Evolutionary conservation across 768 basidiomycete genomes (phyloP).

Genomic region (Tubosaeta sp.): DNA sequence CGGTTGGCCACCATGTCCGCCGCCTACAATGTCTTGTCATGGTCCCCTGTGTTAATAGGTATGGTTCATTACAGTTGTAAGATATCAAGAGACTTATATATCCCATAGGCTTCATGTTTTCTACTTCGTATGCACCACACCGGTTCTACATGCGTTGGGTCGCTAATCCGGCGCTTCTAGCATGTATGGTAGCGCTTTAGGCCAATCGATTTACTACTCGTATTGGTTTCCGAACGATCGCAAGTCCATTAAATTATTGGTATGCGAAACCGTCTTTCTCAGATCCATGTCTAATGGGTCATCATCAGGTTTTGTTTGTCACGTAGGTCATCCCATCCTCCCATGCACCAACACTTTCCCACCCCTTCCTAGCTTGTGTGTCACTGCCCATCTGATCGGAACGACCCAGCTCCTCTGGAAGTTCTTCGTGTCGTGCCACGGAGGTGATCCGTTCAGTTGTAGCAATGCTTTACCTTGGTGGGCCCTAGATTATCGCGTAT

Average conservation of each 20-base stretch:
- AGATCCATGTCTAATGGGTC: neutral
- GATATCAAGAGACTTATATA: neutral
- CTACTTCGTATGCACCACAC: neutral
- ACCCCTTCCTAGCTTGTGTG: neutral
- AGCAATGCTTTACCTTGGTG: conserved; percentile 3
- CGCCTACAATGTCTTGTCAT: neutral
- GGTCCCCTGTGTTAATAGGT: conserved; percentile 12
- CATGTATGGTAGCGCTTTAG: conserved; percentile 9
- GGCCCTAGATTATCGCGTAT: neutral
- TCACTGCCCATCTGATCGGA: conserved; percentile 6
- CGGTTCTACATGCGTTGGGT: neutral
- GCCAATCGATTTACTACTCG: conserved; percentile 8
- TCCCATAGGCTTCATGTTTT: conserved; percentile 1
- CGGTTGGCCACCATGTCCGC: neutral
- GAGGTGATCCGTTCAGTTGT: neutral
- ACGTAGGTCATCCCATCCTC: neutral
- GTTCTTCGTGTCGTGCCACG: conserved; percentile 5
- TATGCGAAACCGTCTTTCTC: neutral
- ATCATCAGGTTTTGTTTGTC: neutral
- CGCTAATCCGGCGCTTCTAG: neutral
- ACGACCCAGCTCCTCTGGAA: conserved; percentile 4
- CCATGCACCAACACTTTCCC: no score
- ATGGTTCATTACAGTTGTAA: neutral
- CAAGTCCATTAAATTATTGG: neutral
- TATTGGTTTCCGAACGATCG: conserved; percentile 7